Conservation (phyloP, 1,284 basidiomycete genomes). For the Malassezia furfur region DNA sequence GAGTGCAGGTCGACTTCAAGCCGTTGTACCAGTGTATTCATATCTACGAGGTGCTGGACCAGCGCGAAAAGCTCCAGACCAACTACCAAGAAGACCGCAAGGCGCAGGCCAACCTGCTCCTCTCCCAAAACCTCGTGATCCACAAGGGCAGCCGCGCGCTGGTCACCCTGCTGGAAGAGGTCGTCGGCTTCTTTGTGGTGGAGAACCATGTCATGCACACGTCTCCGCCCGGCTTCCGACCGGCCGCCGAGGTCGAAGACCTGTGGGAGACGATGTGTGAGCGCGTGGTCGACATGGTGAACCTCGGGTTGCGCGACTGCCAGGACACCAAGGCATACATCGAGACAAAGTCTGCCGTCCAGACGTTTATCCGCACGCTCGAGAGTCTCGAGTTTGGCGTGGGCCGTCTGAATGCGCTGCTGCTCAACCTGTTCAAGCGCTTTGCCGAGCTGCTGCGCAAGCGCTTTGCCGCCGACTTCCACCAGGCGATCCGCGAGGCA, state of each 20-base stretch:
- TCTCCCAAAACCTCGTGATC: conserved; percentile 57
- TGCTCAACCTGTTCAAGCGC: conserved; percentile 78
- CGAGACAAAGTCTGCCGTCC: conserved; percentile 70
- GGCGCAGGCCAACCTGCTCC: conserved; percentile 89
- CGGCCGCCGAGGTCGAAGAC: conserved; percentile 81
- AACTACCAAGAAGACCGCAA: conserved; percentile 86
- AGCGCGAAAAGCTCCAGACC: conserved; percentile 73
- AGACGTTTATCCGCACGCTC: conserved; percentile 82
- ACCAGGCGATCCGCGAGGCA: conserved; percentile 61
- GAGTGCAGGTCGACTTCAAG: conserved; percentile 79
- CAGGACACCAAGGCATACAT: conserved; percentile 74
- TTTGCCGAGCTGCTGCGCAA: conserved; percentile 74
- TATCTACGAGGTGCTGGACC: conserved; percentile 84
- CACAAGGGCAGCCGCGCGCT: conserved; percentile 37
- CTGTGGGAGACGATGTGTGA: conserved; percentile 84
- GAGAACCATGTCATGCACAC: conserved; percentile 86
- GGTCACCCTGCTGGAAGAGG: conserved; percentile 58
- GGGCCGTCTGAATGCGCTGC: conserved; percentile 68
- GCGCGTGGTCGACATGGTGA: conserved; percentile 67
- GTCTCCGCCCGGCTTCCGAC: conserved; percentile 65
- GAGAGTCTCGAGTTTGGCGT: conserved; percentile 68
- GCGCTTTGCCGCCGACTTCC: conserved; percentile 64
- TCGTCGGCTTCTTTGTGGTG: conserved; percentile 97
- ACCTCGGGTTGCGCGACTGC: conserved; percentile 64
- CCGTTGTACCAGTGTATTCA: conserved; percentile 95